Evolutionary conservation across 1,284 basidiomycete species (phyloP), one percentile per base, ranked within the genome.

Genomic region (Paramarasmius palmivorus): DNA sequence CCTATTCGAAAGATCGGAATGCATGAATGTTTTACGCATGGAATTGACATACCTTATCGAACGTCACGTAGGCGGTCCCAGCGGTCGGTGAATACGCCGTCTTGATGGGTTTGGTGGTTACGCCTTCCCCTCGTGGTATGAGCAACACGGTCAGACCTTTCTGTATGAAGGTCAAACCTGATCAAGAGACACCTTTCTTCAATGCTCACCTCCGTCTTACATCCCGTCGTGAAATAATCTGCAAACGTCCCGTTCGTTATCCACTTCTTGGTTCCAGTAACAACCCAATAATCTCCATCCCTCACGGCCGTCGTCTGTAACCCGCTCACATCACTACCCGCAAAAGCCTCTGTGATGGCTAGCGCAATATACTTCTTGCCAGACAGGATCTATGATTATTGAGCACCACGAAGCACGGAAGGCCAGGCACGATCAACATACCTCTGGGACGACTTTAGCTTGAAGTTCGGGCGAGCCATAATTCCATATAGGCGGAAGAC

Each of bases 251-350:
- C 95, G 63, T 95, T 97, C 42, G 95, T 95, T 64, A 98, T 98
- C 95, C 95, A 97, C 84, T 90, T 91, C 72, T 96, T 95, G 6
- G 91, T 93, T 7, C 93, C 94, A 52, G 88, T 93, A 60, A 97
- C 85, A 15, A 92, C 79, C 90, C 91, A 94, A 46, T 85, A 72
- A 55, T 90, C 86, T 10, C 94, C 95, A 63, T 98, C 94, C 35
- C 75, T 76, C 50, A 83, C 83, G 2, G 96, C 96, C 1, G 85
- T 89, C 5, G 93, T 96, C 68, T 90, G 86, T 41, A 95, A 65
- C 5, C 92, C 91, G 45, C 83, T 73, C 1, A 98, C 95, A 65
- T 98, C 95, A 50, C 90, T 93, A n/a, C 95, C 96, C 8, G 95
- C 96, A 65, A 92, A 94, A 1, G 88, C 87, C 69, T 91, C 88